A percentile compares a stretch with the other conserved stretches of the same genome.
Evolutionary conservation across 2,329 filamentous ascomycete species (phyloP).

Genomic region (Byssochlamys sp.): DNA sequence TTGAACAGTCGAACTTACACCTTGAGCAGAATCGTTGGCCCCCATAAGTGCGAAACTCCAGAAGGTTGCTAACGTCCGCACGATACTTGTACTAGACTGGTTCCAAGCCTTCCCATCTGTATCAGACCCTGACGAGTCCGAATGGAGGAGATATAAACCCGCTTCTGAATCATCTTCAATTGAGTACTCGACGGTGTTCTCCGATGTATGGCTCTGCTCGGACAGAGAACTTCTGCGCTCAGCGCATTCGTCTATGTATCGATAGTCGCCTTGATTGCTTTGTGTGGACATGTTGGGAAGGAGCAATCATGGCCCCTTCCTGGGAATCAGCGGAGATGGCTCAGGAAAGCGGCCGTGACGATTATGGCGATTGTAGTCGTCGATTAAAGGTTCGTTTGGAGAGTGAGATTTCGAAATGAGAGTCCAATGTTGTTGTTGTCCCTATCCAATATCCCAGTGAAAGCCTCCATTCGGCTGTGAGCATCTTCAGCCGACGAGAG

Average conservation of each 20-base stretch:
- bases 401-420: background rate
- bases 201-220: background rate
- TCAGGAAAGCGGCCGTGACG: background rate
- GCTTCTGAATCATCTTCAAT: background rate
- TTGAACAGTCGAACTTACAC: slow-evolving; percentile 34
- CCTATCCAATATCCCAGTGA: background rate
- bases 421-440: background rate
- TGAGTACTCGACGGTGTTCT: background rate
- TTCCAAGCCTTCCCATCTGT: slow-evolving; percentile 38
- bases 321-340: background rate
- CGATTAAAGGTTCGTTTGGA: background rate
- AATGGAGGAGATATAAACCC: background rate
- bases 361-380: background rate
- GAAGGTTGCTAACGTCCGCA: slow-evolving; percentile 45
- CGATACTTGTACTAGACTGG: slow-evolving; percentile 40
- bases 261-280: background rate
- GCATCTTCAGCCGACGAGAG: background rate
- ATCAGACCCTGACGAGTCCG: background rate
- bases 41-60: slow-evolving; percentile 51
- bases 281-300: background rate
- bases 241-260: background rate
- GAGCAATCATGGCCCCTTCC: background rate
- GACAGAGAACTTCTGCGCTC: background rate
- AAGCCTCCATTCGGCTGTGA: background rate
- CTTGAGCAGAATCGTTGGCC: slow-evolving; percentile 50